Evolutionary conservation across 495 filamentous ascomycete genomes (phyloP), one percentile per base, ranked within the genome.

Genomic region (Penicillium taxi): DNA sequence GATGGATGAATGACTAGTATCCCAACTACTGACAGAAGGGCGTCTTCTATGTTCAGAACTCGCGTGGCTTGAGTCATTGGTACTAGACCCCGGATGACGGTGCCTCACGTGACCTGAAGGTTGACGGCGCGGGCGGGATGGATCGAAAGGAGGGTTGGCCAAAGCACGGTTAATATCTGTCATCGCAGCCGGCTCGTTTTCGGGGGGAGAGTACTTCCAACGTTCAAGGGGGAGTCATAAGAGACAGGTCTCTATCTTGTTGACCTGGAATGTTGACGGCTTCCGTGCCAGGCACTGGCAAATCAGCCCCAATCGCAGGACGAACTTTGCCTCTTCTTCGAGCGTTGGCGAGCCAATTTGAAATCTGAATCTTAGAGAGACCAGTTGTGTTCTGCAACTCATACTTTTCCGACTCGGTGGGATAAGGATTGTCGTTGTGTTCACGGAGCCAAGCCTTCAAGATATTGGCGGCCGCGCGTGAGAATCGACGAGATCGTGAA

Each of bases 341-440:
- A 37, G 85, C 82, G 56, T 93, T 93, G 33, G 86, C 86, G 8
- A 93, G 72, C 86, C 85, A 91, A 52, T 89, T 89, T 16, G 77
- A 77, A 33, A 93, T 84, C 55, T 93, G 86, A 8, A 66, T 78
- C 45, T 78, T 73, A 43, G 69, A 86, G 17, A 93, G 70, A 9
- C 84, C 84, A 2, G 86, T 93, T 41, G 73, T 69, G 28, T 69
- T 61, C 50, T 81, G 77, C 13, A 93, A 69, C 45, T 75, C 67
- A 27, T 85, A 78, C 56, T 86, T 90, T 52, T 91, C 82, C 26
- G 81, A 72, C 16, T 90, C 84, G 18, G 69, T 86, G 11, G 86
- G 86, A 55, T 93, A 93, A 0, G 85, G 86, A 49, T 88, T 79
- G 31, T 78, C 71, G 48, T 69, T 70, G 56, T 93, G 82, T 12